These are phyloP conservation scores for Pseudogymnoascus sp. DNA, from an alignment of 2,329 filamentous ascomycete genomes.

Conservation along the genomic window DNA sequence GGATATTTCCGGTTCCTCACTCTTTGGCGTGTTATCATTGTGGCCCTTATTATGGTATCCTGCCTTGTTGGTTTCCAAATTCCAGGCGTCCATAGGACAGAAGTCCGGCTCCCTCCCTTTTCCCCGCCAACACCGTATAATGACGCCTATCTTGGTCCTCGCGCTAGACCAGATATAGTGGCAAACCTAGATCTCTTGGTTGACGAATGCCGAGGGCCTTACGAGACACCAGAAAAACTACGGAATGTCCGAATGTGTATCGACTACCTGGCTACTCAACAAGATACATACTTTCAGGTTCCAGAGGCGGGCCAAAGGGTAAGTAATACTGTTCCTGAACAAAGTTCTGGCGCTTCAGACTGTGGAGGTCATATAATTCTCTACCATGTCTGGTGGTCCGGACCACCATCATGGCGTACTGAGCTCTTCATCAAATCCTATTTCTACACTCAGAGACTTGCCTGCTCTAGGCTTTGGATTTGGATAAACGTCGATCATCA, in stretches of 20 bases:
- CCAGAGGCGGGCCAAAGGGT: background rate
- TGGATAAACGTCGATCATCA: background rate
- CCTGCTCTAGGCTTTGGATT: background rate
- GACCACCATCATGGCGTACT: background rate
- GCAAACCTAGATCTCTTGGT: background rate
- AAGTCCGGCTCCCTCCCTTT: background rate
- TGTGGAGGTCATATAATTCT: background rate
- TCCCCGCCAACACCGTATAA: background rate
- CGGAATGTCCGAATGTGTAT: background rate
- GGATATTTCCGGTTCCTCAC: background rate
- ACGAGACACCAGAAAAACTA: background rate
- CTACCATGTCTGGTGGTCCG: slow-evolving; percentile 4
- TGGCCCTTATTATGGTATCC: background rate
- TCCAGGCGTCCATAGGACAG: background rate
- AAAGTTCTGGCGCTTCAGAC: background rate
- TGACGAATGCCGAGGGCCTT: background rate
- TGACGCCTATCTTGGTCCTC: background rate
- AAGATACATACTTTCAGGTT: background rate
- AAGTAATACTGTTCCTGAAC: background rate
- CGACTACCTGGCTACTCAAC: background rate
- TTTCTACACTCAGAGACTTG: background rate
- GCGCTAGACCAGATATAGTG: background rate
- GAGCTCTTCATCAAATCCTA: slow-evolving; percentile 3
- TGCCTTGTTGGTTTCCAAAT: background rate
- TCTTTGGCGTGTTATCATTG: background rate